phyloP scores from a whole-genome alignment of 2,329 filamentous ascomycete genomes.

The Clarireedia sp. region DNA sequence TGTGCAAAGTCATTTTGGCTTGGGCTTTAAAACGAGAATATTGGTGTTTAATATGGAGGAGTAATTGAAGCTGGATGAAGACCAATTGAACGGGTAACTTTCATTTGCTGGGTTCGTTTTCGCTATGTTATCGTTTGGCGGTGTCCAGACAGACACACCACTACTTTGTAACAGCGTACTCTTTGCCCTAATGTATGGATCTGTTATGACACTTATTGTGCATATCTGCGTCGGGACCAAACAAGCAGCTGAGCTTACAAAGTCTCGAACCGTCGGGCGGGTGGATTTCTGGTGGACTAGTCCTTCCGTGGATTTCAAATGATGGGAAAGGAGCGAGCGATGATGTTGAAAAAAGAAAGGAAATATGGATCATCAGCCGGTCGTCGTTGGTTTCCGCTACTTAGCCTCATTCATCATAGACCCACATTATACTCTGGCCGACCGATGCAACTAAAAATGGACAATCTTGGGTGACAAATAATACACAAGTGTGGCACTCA shows the following conservation, averaged over 20 bases:
- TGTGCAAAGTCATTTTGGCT: background rate
- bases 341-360: background rate
- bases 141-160: background rate
- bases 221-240: too few species aligned
- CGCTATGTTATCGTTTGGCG: background rate
- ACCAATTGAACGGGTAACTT: background rate
- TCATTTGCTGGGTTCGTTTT: background rate
- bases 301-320: background rate
- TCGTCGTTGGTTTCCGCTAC: background rate
- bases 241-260: too few species aligned
- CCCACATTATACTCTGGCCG: background rate
- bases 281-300: background rate
- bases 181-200: too few species aligned
- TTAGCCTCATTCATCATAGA: background rate
- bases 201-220: too few species aligned
- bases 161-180: too few species aligned
- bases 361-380: background rate
- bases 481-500: too few species aligned
- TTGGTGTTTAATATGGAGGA: background rate
- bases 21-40: background rate
- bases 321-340: background rate
- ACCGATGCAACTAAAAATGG: too few species aligned
- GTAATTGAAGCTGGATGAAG: background rate
- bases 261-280: too few species aligned
- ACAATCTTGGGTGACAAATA: too few species aligned